Conservation (phyloP, 2,329 filamentous ascomycete genomes). For the Pseudogymnoascus sp. region DNA sequence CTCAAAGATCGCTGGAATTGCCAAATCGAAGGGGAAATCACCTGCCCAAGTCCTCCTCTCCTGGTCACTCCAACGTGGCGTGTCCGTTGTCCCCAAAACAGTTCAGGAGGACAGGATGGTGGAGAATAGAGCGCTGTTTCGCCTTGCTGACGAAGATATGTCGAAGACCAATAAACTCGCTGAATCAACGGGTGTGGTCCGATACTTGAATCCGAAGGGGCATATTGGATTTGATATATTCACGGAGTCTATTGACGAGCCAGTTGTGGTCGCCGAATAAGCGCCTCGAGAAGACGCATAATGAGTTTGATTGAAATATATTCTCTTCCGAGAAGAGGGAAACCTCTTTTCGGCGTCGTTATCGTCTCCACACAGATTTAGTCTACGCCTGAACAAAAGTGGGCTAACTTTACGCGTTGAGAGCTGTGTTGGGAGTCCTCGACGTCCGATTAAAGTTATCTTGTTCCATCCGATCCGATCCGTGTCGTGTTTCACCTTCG, state of each 20-base stretch:
- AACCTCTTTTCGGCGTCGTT: not conserved
- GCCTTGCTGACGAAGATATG: not conserved
- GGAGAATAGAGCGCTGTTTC: not conserved
- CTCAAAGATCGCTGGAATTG: slow-evolving; percentile 32
- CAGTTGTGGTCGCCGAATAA: not conserved
- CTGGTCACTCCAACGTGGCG: slow-evolving; percentile 40
- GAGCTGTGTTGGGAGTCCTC: not conserved
- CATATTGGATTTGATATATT: slow-evolving; percentile 1
- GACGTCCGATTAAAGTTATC: not conserved
- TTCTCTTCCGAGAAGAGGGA: not conserved
- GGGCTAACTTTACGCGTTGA: not conserved
- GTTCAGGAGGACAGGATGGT: slow-evolving; percentile 26
- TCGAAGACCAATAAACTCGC: not conserved
- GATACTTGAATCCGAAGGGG: not conserved
- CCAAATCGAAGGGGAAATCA: slow-evolving; percentile 33
- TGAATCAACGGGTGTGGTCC: not conserved
- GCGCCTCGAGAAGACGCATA: not conserved
- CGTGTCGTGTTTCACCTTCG: not conserved
- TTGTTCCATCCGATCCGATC: not conserved
- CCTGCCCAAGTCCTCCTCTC: slow-evolving; percentile 37
- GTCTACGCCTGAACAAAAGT: not conserved
- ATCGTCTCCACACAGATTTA: not conserved
- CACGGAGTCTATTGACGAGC: not conserved
- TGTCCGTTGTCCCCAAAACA: slow-evolving; percentile 43
- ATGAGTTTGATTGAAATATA: not conserved